phyloP scores from a whole-genome alignment of 371 early-diverging fungal species.

The Zychaea mexicana region DNA sequence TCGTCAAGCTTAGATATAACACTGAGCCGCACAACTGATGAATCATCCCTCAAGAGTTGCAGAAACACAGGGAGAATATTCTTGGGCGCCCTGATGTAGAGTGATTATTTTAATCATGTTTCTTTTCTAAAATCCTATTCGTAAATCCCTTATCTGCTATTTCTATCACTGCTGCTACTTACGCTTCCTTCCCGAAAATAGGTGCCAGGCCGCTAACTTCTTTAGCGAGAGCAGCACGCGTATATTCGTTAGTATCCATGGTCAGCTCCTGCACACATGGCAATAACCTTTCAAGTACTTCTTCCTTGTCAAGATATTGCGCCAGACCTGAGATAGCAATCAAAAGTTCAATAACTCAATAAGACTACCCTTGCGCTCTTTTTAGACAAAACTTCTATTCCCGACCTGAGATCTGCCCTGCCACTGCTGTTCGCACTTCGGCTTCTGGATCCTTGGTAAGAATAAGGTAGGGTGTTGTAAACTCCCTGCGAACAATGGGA shows the following conservation, averaged over 20 bases:
- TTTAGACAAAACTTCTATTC: conserved; percentile 6
- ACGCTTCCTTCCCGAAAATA: conserved; percentile 92
- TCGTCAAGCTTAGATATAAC: conserved; percentile 96
- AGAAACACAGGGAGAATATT: conserved; percentile 93
- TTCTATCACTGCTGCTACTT: conserved; percentile 31
- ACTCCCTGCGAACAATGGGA: conserved; percentile 74
- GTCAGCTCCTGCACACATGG: conserved; percentile 91
- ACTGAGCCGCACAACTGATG: conserved; percentile 96
- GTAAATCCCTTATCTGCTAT: too few relatives aligned
- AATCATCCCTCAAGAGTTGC: conserved; percentile 94
- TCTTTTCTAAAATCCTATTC: background rate
- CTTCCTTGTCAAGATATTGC: conserved; percentile 77
- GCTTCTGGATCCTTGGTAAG: conserved; percentile 95
- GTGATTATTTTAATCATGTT: background rate
- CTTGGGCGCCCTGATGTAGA: conserved; percentile 80
- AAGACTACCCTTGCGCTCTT: background rate
- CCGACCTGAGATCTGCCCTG: conserved; percentile 81
- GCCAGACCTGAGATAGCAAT: conserved; percentile 69
- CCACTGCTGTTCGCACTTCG: conserved; percentile 95
- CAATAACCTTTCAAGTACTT: conserved; percentile 79
- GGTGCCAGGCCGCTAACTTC: conserved; percentile 95
- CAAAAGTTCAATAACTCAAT: background rate
- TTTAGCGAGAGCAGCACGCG: conserved; percentile 93
- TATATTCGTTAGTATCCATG: conserved; percentile 95
- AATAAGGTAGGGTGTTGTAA: conserved; percentile 73